Conservation (phyloP, 768 basidiomycete species). For the Xerocomellus intermedius region DNA sequence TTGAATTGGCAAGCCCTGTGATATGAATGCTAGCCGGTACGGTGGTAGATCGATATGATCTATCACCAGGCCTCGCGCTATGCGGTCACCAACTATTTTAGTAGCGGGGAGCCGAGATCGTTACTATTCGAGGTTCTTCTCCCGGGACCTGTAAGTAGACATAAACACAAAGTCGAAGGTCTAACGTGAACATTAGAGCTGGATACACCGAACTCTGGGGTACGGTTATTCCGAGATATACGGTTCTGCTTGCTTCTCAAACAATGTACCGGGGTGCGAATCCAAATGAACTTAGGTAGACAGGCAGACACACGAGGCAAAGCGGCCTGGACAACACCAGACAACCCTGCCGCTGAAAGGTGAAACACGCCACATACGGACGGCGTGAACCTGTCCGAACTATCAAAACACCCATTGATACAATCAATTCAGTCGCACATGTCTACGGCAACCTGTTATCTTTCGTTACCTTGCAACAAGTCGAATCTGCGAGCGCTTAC, state of each 20-base stretch:
- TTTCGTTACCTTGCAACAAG: background rate
- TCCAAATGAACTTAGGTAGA: background rate
- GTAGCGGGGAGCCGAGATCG: background rate
- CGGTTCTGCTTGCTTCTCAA: background rate
- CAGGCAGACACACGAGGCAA: background rate
- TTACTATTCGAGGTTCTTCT: background rate
- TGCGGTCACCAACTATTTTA: conserved; percentile 5
- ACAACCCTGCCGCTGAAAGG: background rate
- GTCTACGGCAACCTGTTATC: background rate
- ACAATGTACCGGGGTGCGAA: background rate
- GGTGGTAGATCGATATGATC: conserved; percentile 20
- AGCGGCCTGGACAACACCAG: background rate
- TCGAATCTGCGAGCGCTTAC: conserved; percentile 10
- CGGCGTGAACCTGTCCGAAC: background rate
- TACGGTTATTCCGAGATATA: background rate
- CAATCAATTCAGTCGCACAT: background rate
- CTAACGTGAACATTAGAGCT: background rate
- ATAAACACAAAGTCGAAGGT: background rate
- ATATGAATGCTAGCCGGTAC: conserved; percentile 2
- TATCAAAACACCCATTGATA: background rate
- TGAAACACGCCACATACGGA: background rate
- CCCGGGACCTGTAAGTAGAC: background rate
- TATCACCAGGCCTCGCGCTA: conserved; percentile 7
- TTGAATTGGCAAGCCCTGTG: conserved; percentile 21
- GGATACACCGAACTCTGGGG: background rate